Conservation (phyloP, 345 rosid species). For the Rhizophora mangle region DNA sequence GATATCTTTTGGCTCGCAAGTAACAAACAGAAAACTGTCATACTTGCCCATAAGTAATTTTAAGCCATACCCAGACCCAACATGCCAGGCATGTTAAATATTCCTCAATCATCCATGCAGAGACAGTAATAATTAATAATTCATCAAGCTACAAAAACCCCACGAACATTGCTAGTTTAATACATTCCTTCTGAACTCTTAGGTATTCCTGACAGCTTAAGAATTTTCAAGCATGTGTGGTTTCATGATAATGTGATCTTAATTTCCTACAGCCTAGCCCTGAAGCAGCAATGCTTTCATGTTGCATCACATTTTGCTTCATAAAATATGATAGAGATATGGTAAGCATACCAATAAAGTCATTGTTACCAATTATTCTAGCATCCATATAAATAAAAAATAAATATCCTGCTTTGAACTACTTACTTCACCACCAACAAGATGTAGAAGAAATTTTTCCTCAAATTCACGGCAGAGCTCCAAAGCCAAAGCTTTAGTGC, state of each 20-base stretch:
- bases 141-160: not conserved
- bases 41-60: too few relatives aligned
- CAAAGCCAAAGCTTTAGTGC: constrained; percentile 94
- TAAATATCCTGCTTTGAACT: constrained; percentile 3
- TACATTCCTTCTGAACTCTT: not conserved
- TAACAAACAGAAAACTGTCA: too few relatives aligned
- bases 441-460: constrained; percentile 91
- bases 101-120: too few relatives aligned
- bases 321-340: not conserved
- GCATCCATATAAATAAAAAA: not conserved
- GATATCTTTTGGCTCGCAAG: too few relatives aligned
- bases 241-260: not conserved
- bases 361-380: not conserved
- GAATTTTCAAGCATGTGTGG: not conserved
- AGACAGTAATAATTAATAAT: too few relatives aligned
- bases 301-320: not conserved
- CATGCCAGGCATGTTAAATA: too few relatives aligned
- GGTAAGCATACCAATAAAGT: not conserved
- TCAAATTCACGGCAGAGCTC: constrained; percentile 99
- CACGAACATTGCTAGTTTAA: not conserved
- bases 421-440: constrained; percentile 91
- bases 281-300: too few relatives aligned
- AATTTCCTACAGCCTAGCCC: too few relatives aligned
- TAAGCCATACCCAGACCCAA: too few relatives aligned
- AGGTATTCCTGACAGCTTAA: not conserved